These are phyloP conservation scores for Drechslera avenae DNA, from an alignment of 2,329 filamentous ascomycete species.

Conservation along the genomic window DNA sequence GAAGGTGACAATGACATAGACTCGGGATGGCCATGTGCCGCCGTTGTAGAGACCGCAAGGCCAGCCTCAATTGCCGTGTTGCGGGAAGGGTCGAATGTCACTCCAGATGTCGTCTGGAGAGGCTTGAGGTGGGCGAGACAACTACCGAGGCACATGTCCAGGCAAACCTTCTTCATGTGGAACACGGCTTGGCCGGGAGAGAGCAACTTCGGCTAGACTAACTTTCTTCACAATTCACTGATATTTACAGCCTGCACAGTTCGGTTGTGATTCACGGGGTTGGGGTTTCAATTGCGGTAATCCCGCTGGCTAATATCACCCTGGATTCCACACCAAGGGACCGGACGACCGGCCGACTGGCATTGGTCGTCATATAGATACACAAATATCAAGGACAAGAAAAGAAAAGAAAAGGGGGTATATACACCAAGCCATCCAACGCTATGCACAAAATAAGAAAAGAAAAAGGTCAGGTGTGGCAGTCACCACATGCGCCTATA, in stretches of 20 bases:
- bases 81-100: no score
- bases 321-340: slow-evolving; percentile 16
- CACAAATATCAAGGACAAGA: slow-evolving; percentile 14
- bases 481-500: slow-evolving; percentile 55
- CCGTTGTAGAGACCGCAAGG: slow-evolving; percentile 17
- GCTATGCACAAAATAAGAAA: slow-evolving; percentile 35
- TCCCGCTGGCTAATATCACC: not conserved
- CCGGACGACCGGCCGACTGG: slow-evolving; percentile 4
- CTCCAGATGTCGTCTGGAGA: not conserved
- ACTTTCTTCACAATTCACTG: not conserved
- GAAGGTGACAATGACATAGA: slow-evolving; percentile 38
- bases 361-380: slow-evolving; percentile 14
- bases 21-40: slow-evolving; percentile 16
- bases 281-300: no score
- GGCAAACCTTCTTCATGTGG: no score
- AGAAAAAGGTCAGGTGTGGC: not conserved
- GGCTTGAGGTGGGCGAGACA: no score
- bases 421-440: slow-evolving; percentile 26
- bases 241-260: not conserved
- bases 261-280: no score
- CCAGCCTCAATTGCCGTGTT: slow-evolving; percentile 4
- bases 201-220: not conserved
- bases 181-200: no score
- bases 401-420: slow-evolving; percentile 23
- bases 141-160: slow-evolving; percentile 4